A percentile compares a stretch with the other conserved stretches of the same genome.
Conservation (phyloP, 2,329 filamentous ascomycete species). For the Fusarium pseudoanthophilum region DNA sequence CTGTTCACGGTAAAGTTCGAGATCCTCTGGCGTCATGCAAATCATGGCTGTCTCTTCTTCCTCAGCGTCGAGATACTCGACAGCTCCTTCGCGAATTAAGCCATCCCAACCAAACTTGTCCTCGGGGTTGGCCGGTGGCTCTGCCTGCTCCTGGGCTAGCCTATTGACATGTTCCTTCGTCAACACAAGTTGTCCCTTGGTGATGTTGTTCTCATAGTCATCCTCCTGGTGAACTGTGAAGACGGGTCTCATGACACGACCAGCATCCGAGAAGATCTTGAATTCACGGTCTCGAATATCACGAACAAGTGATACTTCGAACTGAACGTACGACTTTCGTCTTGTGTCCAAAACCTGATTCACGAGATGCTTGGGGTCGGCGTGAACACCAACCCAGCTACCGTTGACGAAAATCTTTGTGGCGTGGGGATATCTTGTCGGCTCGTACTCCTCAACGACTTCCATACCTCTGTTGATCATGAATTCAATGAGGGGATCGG, state of each 20-base stretch:
- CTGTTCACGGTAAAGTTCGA: slow-evolving; percentile 79
- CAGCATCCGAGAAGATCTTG: slow-evolving; percentile 97
- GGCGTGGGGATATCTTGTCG: slow-evolving; percentile 84
- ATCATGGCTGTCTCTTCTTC: slow-evolving; percentile 99
- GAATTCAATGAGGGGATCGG: slow-evolving; percentile 86
- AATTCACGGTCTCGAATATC: slow-evolving; percentile 98
- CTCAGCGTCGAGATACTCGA: slow-evolving; percentile 97
- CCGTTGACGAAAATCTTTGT: slow-evolving; percentile 99
- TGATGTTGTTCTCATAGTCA: slow-evolving; percentile 68
- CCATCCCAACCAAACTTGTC: slow-evolving; percentile 88
- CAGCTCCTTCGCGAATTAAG: slow-evolving; percentile 82
- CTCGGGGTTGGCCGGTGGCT: slow-evolving; percentile 68
- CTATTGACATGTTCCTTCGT: slow-evolving; percentile 83
- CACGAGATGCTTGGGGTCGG: slow-evolving; percentile 87
- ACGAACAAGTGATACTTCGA: slow-evolving; percentile 92
- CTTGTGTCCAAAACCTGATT: slow-evolving; percentile 80
- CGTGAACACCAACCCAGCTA: slow-evolving; percentile 96
- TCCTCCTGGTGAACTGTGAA: slow-evolving; percentile 94
- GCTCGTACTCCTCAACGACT: slow-evolving; percentile 93
- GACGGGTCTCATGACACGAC: slow-evolving; percentile 90
- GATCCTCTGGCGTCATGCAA: slow-evolving; percentile 96
- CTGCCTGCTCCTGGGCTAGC: slow-evolving; percentile 78
- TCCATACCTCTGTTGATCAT: slow-evolving; percentile 96
- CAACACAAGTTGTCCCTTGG: slow-evolving; percentile 78
- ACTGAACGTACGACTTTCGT: slow-evolving; percentile 83